phyloP scores from a whole-genome alignment of 2,329 filamentous ascomycete species.

The Aureobasidium pullulans region DNA sequence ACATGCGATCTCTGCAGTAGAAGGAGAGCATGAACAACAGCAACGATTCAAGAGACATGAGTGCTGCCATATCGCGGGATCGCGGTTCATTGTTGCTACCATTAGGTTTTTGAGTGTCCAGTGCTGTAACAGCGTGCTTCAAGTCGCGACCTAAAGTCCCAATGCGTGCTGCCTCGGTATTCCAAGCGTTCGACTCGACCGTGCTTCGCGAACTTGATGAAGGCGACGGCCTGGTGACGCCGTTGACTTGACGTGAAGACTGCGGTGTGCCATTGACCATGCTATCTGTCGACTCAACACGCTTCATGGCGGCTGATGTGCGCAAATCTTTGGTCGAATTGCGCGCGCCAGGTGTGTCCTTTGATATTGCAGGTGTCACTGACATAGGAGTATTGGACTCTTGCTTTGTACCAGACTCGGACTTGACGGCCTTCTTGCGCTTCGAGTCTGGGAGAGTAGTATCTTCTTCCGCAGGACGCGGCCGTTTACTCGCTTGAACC shows the following conservation, averaged over 20 bases:
- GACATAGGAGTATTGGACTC: background rate
- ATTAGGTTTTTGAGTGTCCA: conserved; percentile 13
- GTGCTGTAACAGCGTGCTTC: conserved; percentile 35
- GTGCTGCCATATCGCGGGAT: conserved; percentile 30
- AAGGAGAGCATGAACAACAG: conserved; percentile 32
- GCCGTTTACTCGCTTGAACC: conserved; percentile 12
- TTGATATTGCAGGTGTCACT: conserved; percentile 9
- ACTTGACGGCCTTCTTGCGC: conserved; percentile 19
- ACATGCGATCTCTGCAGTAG: conserved; percentile 24
- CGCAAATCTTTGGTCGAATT: conserved; percentile 22
- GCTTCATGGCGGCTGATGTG: conserved; percentile 17
- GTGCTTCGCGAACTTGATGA: conserved; percentile 21
- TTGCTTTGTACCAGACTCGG: background rate
- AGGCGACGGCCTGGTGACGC: conserved; percentile 17
- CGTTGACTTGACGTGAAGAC: conserved; percentile 12
- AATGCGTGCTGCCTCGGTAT: conserved; percentile 32
- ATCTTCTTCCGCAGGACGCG: conserved; percentile 11
- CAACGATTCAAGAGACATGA: conserved; percentile 39
- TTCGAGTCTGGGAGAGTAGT: conserved; percentile 20
- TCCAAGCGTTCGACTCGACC: conserved; percentile 30
- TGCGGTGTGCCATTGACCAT: conserved; percentile 9
- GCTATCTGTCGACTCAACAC: conserved; percentile 15
- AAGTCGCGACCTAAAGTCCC: conserved; percentile 37
- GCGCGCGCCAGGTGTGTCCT: conserved; percentile 20
- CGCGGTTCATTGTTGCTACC: conserved; percentile 15